Conservation (phyloP, 139 green algal species). For the Volvox africanus region DNA sequence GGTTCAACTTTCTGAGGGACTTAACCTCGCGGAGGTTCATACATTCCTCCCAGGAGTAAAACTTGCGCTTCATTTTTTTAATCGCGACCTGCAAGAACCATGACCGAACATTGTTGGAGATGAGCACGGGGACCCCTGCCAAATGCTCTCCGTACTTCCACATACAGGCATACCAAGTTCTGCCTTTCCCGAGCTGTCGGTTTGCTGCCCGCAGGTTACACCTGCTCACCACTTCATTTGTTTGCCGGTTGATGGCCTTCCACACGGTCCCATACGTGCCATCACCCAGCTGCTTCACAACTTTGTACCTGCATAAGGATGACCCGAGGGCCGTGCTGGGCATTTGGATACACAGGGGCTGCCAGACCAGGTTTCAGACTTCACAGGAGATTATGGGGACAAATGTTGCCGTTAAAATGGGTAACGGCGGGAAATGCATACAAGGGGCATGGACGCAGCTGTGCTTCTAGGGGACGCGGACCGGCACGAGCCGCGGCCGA, state of each 20-base stretch:
- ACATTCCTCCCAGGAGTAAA: conserved; percentile 97
- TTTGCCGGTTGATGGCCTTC: conserved; percentile 93
- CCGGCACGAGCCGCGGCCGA: not conserved
- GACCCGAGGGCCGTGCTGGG: too few species aligned
- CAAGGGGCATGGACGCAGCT: too few species aligned
- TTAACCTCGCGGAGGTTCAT: conserved; percentile 92
- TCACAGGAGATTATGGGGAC: too few species aligned
- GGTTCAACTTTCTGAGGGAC: conserved; percentile 93
- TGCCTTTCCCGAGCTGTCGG: not conserved
- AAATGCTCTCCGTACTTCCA: not conserved
- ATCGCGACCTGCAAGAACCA: conserved; percentile 86
- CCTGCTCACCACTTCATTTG: conserved; percentile 86
- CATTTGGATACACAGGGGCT: too few species aligned
- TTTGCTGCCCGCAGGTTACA: not conserved
- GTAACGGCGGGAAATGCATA: not conserved
- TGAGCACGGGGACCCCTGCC: too few species aligned
- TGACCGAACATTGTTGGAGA: not conserved
- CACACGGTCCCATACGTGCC: conserved; percentile 97
- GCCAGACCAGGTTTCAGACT: too few species aligned
- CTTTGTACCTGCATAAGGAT: conserved; percentile 83
- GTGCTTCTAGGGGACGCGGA: not conserved
- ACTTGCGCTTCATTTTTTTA: conserved; percentile 99
- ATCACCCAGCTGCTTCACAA: conserved; percentile 94
- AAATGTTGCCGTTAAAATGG: too few species aligned
- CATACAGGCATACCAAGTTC: not conserved